Percentiles rank a stretch among this genome's conserved stretches.
Evolutionary conservation across 225 moss, liverwort and hornwort genomes (phyloP).

Genomic region (Sphagnum contortum): DNA sequence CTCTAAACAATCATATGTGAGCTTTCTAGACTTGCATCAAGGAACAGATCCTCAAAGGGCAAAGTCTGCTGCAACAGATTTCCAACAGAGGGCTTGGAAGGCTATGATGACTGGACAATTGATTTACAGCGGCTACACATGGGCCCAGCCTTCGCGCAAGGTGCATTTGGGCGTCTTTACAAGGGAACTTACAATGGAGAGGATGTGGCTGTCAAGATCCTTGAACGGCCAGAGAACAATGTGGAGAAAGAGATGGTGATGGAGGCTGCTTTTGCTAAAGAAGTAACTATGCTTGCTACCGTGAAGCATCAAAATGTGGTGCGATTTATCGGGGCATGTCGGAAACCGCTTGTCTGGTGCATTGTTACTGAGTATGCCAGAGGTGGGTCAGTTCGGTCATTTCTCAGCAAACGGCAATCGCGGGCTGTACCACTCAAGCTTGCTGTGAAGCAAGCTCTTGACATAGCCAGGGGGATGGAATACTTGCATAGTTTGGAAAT

Average conservation of each 20-base stretch:
- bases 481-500: constrained; percentile 94
- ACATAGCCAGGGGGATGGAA: constrained; percentile 94
- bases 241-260: constrained; percentile 69
- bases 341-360: constrained; percentile 99
- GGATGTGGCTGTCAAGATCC: constrained; percentile 94
- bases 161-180: constrained; percentile 90
- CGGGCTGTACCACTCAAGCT: constrained; percentile 90
- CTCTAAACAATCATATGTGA: too few species aligned
- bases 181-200: constrained; percentile 89
- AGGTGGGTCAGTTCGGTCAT: constrained; percentile 93
- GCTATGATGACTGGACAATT: constrained; percentile 97
- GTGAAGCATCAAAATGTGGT: constrained; percentile 97
- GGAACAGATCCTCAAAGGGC: too few species aligned
- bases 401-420: constrained; percentile 76
- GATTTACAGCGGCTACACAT: constrained; percentile 74
- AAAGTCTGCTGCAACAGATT: constrained; percentile 28
- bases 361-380: constrained; percentile 96
- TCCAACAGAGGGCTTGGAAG: constrained; percentile 83
- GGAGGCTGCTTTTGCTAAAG: constrained; percentile 93
- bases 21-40: too few species aligned
- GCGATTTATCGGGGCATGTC: constrained; percentile 92
- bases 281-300: constrained; percentile 96
- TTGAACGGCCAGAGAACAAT: constrained; percentile 97
- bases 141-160: constrained; percentile 95
- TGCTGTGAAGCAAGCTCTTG: constrained; percentile 98